A percentile compares a stretch with the other conserved stretches of the same genome.
Evolutionary conservation across 257 asterid species (phyloP).

Genomic region (Fraxinus americana): DNA sequence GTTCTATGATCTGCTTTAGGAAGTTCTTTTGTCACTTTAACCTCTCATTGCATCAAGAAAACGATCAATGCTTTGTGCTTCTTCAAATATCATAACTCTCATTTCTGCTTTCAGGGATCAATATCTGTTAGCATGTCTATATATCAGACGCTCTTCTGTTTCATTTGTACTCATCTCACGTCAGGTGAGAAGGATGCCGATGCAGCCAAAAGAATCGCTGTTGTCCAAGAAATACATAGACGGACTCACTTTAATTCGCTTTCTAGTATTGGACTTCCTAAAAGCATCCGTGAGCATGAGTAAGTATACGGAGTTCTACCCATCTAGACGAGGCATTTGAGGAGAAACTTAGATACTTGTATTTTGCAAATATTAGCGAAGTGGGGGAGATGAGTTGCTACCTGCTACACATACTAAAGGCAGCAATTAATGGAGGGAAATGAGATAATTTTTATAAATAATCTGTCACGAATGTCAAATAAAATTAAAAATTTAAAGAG

Average conservation of each 20-base stretch:
- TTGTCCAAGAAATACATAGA: conserved; percentile 80
- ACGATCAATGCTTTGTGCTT: background rate
- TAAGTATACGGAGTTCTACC: conserved; percentile 38
- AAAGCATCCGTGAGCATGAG: conserved; percentile 86
- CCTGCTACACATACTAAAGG: background rate
- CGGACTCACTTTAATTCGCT: conserved; percentile 72
- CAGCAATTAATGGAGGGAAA: background rate
- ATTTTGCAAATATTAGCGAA: background rate
- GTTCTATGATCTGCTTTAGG: background rate
- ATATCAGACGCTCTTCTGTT: conserved; percentile 92
- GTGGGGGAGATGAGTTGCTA: background rate
- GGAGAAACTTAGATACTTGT: background rate
- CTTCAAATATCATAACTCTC: background rate
- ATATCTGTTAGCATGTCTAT: conserved; percentile 93
- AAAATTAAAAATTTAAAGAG: background rate
- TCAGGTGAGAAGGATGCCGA: conserved; percentile 89
- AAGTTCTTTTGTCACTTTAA: background rate
- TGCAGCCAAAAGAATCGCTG: conserved; percentile 76
- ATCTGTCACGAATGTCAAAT: background rate
- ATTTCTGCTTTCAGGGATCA: conserved; percentile 70
- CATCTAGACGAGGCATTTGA: background rate
- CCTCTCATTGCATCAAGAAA: background rate
- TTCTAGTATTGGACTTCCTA: conserved; percentile 67
- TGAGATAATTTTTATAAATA: background rate
- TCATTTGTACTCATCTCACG: conserved; percentile 80